Evolutionary conservation across 1,139 yeast species (phyloP).

Genomic region (Tardiomyces digboiensis): DNA sequence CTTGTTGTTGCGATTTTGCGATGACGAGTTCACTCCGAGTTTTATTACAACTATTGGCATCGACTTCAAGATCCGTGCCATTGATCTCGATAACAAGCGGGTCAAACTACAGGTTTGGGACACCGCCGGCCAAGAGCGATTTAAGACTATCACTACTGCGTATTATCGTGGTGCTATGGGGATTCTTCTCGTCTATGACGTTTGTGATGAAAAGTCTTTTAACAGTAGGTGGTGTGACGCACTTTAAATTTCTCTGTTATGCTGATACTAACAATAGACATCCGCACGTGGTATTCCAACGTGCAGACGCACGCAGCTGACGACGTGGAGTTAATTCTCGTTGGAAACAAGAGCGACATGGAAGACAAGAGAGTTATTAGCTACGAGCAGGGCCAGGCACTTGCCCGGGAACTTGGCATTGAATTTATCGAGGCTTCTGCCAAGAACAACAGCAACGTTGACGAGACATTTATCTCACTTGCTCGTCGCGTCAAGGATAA

Average conservation of each 20-base stretch:
- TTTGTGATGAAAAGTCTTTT: constrained; percentile 89
- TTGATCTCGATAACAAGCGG: constrained; percentile 85
- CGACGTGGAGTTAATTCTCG: constrained; percentile 87
- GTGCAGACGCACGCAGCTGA: constrained; percentile 96
- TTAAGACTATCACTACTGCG: constrained; percentile 96
- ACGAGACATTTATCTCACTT: constrained; percentile 80
- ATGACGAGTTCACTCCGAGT: constrained; percentile 93
- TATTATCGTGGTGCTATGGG: constrained; percentile 99
- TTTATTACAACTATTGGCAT: constrained; percentile 97
- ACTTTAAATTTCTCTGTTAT: constrained; percentile 1
- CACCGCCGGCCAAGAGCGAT: constrained; percentile 98
- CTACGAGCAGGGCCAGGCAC: constrained; percentile 78
- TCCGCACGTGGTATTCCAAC: constrained; percentile 88
- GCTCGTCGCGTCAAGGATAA: constrained; percentile 85
- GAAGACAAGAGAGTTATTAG: constrained; percentile 62
- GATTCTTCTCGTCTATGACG: constrained; percentile 90
- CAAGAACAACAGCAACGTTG: constrained; percentile 86
- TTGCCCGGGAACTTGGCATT: constrained; percentile 81
- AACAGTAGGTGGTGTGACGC: constrained; percentile 36
- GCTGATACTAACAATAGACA: constrained; percentile 21
- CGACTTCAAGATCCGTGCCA: constrained; percentile 95
- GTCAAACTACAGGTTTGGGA: constrained; percentile 98
- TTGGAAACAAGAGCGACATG: constrained; percentile 93
- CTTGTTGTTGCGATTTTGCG: constrained; percentile 86
- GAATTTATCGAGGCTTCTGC: constrained; percentile 97